These are phyloP conservation scores for Ogataea trehaloabstinens DNA, from an alignment of 805 yeast genomes.

Conservation along the genomic window DNA sequence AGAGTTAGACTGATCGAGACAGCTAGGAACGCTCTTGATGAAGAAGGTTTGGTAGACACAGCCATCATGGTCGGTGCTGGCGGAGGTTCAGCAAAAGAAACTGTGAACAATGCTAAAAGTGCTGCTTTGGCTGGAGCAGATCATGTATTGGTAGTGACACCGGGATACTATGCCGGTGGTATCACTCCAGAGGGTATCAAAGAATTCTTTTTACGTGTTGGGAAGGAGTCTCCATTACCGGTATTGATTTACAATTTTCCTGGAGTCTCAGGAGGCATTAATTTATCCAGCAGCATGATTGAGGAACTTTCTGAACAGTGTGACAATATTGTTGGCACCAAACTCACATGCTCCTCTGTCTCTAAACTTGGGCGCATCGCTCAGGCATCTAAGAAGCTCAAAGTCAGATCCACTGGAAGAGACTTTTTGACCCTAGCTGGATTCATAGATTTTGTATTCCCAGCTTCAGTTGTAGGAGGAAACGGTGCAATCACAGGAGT, in stretches of 20 bases:
- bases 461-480: slow-evolving; percentile 15
- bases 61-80: slow-evolving; percentile 35
- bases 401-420: slow-evolving; percentile 9
- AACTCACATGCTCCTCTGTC: slow-evolving; percentile 17
- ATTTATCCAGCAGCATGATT: slow-evolving; percentile 15
- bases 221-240: slow-evolving; percentile 34
- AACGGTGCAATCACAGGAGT: slow-evolving; percentile 19
- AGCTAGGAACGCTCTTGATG: slow-evolving; percentile 33
- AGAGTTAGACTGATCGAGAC: slow-evolving; percentile 29
- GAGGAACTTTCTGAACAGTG: slow-evolving; percentile 8
- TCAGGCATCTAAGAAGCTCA: slow-evolving; percentile 5
- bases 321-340: slow-evolving; percentile 14
- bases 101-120: slow-evolving; percentile 25
- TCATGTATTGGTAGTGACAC: slow-evolving; percentile 32
- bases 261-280: slow-evolving; percentile 35
- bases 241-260: slow-evolving; percentile 38
- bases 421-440: slow-evolving; percentile 16
- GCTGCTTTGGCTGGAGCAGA: slow-evolving; percentile 36
- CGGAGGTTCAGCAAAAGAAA: slow-evolving; percentile 26
- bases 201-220: slow-evolving; percentile 32
- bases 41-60: slow-evolving; percentile 24
- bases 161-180: slow-evolving; percentile 36
- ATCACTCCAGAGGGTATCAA: slow-evolving; percentile 32
- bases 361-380: slow-evolving; percentile 16
- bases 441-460: slow-evolving; percentile 15